Base-by-base conservation (phyloP, 1,139 yeast genomes). In the Taphrina flavorubra region DNA sequence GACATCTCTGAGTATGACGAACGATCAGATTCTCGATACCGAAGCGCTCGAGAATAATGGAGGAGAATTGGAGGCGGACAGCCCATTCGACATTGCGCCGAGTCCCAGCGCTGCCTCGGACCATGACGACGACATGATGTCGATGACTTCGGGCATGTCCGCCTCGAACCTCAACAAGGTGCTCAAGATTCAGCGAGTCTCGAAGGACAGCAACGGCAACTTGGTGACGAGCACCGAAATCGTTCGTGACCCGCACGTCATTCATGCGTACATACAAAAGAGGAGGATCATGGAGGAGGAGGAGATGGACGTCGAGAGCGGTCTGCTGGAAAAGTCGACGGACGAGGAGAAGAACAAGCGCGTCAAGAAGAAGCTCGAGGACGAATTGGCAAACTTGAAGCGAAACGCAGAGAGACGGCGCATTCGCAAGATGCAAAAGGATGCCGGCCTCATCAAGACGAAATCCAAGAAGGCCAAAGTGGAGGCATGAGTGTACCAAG, bases 341-440 rank as follows among this genome's bases (percentile, higher is more conserved):
- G 96, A 91, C 73, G 92, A 88, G 69, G 97, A 92, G 75, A 86
- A 87, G 74, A 92, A 92, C 77, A 85, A 85, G 77, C 86, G 91
- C 74, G 85, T 90, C 72, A 86, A 90, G 76, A 89, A 88, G 78
- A 85, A 90, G 20, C 81, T 94, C 72, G 92, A 90, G 78, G 94
- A 89, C 74, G 92, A 89, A 76, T 83, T 92, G 75, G 97, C 96
- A 36, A 88, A 88, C 73, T 82, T 92, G 74, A 90, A 90, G 77
- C 89, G 89, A 75, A 85, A 92, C 70, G 86, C 85, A 71, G 90
- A 87, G 73, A 81, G 88, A 65, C 82, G 88, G 70, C 80, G 81
- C 70, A 86, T 86, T 5, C 81, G 87, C 64, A 85, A 85, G 75
- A 82, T 82, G n/a, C 80, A 78, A 70, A 78, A 76, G 70, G 80